Evolutionary conservation across 345 rosid genomes (phyloP).

Genomic region (Melaleuca quinquenervia): DNA sequence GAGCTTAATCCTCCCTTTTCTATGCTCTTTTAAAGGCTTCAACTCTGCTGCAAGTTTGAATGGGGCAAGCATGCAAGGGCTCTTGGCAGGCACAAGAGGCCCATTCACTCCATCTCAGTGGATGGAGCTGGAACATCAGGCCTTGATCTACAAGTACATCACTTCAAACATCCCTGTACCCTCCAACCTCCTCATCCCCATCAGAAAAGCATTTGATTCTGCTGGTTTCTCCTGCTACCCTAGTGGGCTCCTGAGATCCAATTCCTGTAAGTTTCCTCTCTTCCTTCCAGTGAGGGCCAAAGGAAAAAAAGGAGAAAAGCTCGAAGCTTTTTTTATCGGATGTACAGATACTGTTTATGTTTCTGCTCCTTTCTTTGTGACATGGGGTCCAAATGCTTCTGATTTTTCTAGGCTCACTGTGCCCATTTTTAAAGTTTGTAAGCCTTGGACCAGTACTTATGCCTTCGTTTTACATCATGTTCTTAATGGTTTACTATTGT

Average conservation of each 20-base stretch:
- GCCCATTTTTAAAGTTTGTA: not conserved
- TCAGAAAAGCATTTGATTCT: constrained; percentile 62
- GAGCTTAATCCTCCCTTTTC: not conserved
- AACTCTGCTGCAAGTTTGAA: constrained; percentile 16
- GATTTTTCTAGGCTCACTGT: not conserved
- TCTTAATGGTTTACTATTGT: not conserved
- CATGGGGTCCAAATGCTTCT: not conserved
- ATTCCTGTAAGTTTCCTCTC: constrained; percentile 30
- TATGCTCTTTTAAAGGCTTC: constrained; percentile 17
- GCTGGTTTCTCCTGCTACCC: constrained; percentile 31
- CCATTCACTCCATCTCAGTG: constrained; percentile 69
- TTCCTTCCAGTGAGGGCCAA: not conserved
- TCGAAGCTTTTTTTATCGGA: not conserved
- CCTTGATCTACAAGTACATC: constrained; percentile 81
- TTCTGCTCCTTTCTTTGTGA: not conserved
- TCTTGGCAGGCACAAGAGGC: constrained; percentile 30
- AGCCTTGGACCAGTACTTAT: not conserved
- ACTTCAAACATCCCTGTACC: constrained; percentile 76
- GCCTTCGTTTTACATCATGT: not conserved
- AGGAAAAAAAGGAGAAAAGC: not conserved
- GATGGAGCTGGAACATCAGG: constrained; percentile 95
- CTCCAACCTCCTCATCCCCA: constrained; percentile 58
- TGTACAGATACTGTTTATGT: not conserved
- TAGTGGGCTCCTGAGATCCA: constrained; percentile 34
- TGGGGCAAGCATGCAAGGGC: constrained; percentile 28